Conservation (phyloP, 148 eudicot species). For the Polygonum maritimum region DNA sequence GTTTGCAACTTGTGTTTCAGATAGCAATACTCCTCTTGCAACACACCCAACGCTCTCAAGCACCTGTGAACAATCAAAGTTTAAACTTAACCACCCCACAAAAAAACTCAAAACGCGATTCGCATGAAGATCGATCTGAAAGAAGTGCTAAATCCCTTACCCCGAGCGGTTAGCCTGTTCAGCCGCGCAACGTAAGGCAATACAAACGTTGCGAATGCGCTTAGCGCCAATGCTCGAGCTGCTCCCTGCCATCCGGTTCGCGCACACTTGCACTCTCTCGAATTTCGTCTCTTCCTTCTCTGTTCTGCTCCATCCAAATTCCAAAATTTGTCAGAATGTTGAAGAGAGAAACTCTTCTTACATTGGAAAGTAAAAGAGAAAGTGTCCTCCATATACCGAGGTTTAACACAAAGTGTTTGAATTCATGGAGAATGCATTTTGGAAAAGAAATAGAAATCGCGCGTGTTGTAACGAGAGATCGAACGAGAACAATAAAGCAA, state of each 20-base stretch:
- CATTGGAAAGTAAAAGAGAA: no score
- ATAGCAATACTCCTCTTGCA: slow-evolving; percentile 82
- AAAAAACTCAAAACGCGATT: not conserved
- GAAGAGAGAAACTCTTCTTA: no score
- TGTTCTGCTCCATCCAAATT: not conserved
- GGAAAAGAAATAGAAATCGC: no score
- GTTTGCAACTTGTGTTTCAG: slow-evolving; percentile 86
- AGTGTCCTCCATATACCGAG: no score
- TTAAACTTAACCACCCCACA: not conserved
- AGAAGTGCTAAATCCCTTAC: not conserved
- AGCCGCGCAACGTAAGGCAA: slow-evolving; percentile 73
- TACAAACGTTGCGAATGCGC: slow-evolving; percentile 64
- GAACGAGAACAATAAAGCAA: no score
- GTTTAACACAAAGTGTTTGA: no score
- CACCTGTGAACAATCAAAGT: not conserved
- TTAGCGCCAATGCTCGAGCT: slow-evolving; percentile 95
- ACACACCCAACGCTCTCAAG: slow-evolving; percentile 52
- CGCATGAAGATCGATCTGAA: not conserved
- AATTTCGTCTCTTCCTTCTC: slow-evolving; percentile 28
- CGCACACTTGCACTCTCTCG: slow-evolving; percentile 65
- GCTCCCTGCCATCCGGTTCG: slow-evolving; percentile 88
- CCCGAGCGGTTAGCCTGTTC: slow-evolving; percentile 28
- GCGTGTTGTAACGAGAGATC: no score
- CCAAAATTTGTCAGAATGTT: not conserved
- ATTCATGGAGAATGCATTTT: no score